A percentile compares a stretch with the other conserved stretches of the same genome.
Conservation (phyloP, 345 rosid genomes). For the Populus simonii region DNA sequence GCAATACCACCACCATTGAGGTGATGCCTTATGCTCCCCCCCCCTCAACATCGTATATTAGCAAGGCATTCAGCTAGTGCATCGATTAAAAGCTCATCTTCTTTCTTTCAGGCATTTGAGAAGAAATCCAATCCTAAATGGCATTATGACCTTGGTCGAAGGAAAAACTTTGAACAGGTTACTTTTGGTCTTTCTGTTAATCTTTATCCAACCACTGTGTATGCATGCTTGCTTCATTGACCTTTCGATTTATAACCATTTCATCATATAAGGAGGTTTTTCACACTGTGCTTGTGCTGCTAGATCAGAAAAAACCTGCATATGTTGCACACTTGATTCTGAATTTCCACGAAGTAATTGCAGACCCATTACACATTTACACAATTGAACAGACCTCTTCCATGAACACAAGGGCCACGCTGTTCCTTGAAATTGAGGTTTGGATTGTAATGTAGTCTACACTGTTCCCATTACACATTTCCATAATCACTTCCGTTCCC, state of each 20-base stretch:
- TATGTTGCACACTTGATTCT: neutral
- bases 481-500: neutral
- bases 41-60: neutral
- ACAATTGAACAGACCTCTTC: too few relatives aligned
- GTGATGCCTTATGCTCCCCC: constrained; percentile 3
- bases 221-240: neutral
- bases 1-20: constrained; percentile 33
- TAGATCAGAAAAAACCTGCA: neutral
- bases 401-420: neutral
- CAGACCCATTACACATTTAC: neutral
- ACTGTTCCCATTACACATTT: neutral
- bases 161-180: constrained; percentile 34
- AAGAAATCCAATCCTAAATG: constrained; percentile 25
- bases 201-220: neutral
- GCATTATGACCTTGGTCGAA: constrained; percentile 30
- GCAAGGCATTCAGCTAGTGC: neutral
- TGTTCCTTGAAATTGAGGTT: neutral
- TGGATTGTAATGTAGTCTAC: neutral
- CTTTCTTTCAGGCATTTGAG: constrained; percentile 23
- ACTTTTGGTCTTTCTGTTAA: neutral
- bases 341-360: neutral
- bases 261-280: neutral
- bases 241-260: neutral
- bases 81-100: neutral
- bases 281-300: neutral